Base-by-base conservation (phyloP, 1,139 yeast genomes). In the Saccharomyces hybrid region DNA sequence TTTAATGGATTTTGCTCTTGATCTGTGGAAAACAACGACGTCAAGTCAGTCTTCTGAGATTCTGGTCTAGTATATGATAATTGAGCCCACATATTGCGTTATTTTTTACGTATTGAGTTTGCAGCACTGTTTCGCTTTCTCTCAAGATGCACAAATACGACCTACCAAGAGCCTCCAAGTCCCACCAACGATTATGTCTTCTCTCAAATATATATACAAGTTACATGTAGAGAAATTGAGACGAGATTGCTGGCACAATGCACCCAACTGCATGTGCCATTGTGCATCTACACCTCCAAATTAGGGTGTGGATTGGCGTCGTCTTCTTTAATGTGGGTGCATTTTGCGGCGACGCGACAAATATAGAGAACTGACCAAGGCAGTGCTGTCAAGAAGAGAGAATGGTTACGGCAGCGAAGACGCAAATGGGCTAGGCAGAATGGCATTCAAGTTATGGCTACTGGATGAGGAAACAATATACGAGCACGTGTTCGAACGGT, bases 401-500 rank as follows among this genome's bases (percentile, higher is more conserved):
- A 47, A 20, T 20, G 44, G 7, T 38, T 20, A 20, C 44, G 44
- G 44, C 25, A 38, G 26, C 44, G 25, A 38, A 38, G 25, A 38
- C 44, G 44, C 25, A 38, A 20, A 20, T 38, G 26, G 44, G 44
- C 44, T 20, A 9, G 44, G n/a, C 44, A 38, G 44, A 11, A 56
- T 57, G 60, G 51, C 48, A 9, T 47, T 57, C 16, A 53, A 46
- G 31, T 34, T 55, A 27, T 34, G 48, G 25, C 29, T 23, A 8
- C 42, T 65, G 23, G 58, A 60, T 47, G 65, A 58, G n/a, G 69
- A 65, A 1, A 51, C 56, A 3, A 47, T 67, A n/a, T 60, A 61
- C 52, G 70, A 67, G 42, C 70, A 67, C 51, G 56, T 69, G 8
- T 67, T 64, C 53, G 70, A 65, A 41, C 52, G 71, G 5, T 69